Base-by-base conservation (phyloP, 192 early-diverging fungal species). In the Backusella tuberculispora region DNA sequence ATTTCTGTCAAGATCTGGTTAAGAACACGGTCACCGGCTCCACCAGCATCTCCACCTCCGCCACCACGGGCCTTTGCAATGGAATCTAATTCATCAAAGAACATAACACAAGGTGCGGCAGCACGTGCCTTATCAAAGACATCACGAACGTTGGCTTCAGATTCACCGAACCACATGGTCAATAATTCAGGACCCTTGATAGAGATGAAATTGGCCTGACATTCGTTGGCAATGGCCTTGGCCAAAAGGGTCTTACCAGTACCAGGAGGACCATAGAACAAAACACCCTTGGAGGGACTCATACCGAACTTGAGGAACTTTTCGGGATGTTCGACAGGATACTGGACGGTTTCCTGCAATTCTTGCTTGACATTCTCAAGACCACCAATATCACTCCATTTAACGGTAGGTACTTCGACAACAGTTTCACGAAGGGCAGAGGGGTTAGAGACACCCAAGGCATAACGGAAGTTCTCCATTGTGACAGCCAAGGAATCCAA, bases 91-190 rank as follows among this genome's bases (percentile, higher is more conserved):
- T 99, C 98, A 75, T 99, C 98, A 90, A 99, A 99, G 95, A 99
- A 99, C 96, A 99, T 96, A 44, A 99, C 98, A 83, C 98, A 99
- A 24, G 98, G 98, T 3, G 97, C 93, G 45, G 97, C 97, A 5
- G 97, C 95, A 73, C 97, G 92, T 17, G 97, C 98, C 89, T 98
- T 97, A 87, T 98, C 97, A 88, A 99, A 99, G 50, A 99, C 97
- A 83, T 98, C 96, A 70, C 98, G 96, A 45, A 98, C 98, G 78
- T 98, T 98, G 74, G 97, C 96, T 83, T 99, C 98, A 12, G 96
- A 98, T 85, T 99, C 98, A 85, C 98, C 98, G 79, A 99, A 98
- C 96, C 96, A 99, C 98, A 98, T 99, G 69, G 96, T 98, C 71
- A 99, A 90, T 68, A 99, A 87, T 83, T 99, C 98, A 42, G 98